Conservation (phyloP, 306 rosid genomes). For the Vigna nakashimae region DNA sequence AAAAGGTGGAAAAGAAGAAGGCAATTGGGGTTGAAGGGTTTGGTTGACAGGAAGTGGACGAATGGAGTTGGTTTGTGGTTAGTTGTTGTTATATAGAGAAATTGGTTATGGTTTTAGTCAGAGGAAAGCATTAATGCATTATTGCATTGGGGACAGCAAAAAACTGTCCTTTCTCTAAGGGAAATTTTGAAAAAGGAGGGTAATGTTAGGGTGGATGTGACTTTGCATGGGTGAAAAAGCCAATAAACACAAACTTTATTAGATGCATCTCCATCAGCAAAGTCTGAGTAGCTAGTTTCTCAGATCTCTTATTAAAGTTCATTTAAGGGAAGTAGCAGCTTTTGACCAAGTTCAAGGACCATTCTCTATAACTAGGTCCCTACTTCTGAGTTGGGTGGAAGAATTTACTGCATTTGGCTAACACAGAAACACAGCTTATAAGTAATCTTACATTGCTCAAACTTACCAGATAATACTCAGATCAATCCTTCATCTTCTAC, state of each 20-base stretch:
- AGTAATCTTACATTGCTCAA: neutral
- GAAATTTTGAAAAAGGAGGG: conserved; percentile 29
- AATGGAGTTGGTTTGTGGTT: conserved; percentile 46
- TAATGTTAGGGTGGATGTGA: conserved; percentile 57
- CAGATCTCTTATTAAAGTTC: conserved; percentile 40
- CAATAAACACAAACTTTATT: conserved; percentile 42
- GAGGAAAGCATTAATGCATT: conserved; percentile 45
- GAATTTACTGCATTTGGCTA: conserved; percentile 52
- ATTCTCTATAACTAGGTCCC: conserved; percentile 24
- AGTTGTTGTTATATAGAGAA: conserved; percentile 38
- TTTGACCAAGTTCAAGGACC: conserved; percentile 37
- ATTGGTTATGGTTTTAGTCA: neutral
- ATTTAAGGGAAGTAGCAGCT: conserved; percentile 39
- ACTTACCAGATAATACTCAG: neutral
- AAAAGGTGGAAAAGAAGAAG: conserved; percentile 55
- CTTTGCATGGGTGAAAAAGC: conserved; percentile 54
- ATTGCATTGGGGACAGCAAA: conserved; percentile 43
- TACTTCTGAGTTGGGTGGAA: conserved; percentile 48
- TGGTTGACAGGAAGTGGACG: conserved; percentile 58
- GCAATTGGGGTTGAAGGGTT: conserved; percentile 59
- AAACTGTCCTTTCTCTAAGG: conserved; percentile 36
- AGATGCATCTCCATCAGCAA: conserved; percentile 50
- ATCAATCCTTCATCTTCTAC: neutral
- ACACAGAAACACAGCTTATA: neutral
- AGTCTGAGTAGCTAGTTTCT: conserved; percentile 45